A percentile compares a stretch with the other conserved stretches of the same genome.
Evolutionary conservation across 2,329 filamentous ascomycete genomes (phyloP).

Genomic region (Diaporthe sp.): DNA sequence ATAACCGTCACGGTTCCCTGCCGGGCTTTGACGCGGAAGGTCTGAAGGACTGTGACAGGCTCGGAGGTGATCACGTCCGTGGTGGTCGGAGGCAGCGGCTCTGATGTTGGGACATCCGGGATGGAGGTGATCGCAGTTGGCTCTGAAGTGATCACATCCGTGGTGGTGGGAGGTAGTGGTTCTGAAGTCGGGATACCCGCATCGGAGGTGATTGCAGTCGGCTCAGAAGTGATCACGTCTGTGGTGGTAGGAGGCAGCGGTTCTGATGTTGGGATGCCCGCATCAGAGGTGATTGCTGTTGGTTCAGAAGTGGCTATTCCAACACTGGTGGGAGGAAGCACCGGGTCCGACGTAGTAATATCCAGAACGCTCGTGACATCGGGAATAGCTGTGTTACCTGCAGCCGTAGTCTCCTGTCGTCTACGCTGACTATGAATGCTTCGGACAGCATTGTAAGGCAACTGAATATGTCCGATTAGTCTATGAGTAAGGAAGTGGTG

Average conservation of each 20-base stretch:
- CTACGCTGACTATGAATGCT: background rate
- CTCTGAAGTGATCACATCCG: background rate
- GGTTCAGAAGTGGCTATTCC: background rate
- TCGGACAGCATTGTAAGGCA: background rate
- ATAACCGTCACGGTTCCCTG: background rate
- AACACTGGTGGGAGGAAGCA: background rate
- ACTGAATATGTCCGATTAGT: background rate
- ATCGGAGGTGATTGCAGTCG: background rate
- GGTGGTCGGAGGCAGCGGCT: background rate
- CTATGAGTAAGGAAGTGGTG: background rate
- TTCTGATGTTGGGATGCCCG: background rate
- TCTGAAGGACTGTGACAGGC: background rate
- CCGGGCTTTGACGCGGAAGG: background rate
- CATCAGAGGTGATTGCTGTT: background rate
- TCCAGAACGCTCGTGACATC: background rate
- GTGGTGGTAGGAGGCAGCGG: background rate
- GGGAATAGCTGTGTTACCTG: background rate
- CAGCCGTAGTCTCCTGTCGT: constrained; percentile 4
- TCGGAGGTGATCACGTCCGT: background rate
- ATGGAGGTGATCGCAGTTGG: background rate
- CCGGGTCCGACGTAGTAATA: background rate
- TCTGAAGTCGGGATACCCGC: background rate
- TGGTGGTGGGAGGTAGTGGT: background rate
- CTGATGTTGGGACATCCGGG: background rate
- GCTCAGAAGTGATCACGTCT: background rate